phyloP scores from a whole-genome alignment of 805 yeast genomes.

The Cyberlindnera sargentensis region DNA sequence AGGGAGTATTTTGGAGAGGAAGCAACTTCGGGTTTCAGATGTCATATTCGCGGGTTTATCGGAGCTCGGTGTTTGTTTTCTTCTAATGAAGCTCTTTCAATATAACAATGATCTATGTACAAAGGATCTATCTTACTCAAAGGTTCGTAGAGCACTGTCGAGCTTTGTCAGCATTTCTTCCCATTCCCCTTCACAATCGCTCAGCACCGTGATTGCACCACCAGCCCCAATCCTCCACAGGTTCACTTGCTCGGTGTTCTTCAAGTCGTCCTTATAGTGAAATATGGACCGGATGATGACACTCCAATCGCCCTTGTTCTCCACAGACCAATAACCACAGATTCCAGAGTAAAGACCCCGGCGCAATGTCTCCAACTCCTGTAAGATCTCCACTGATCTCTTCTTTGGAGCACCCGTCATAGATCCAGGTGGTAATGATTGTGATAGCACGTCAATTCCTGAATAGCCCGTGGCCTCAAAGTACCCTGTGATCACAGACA shows the following conservation, averaged over 20 bases:
- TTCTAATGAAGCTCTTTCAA: not conserved
- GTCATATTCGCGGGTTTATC: too few species aligned
- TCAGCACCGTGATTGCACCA: conserved; percentile 90
- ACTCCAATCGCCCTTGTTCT: conserved; percentile 91
- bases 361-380: conserved; percentile 29
- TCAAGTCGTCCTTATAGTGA: conserved; percentile 46
- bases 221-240: conserved; percentile 95
- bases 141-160: conserved; percentile 51
- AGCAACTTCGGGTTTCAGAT: too few species aligned
- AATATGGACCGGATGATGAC: conserved; percentile 85
- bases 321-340: conserved; percentile 88
- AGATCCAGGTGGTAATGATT: conserved; percentile 93
- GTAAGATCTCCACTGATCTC: conserved; percentile 79
- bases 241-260: conserved; percentile 20
- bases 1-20: too few species aligned
- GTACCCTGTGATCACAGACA: conserved; percentile 75
- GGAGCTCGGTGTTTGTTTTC: too few species aligned
- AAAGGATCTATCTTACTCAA: not conserved
- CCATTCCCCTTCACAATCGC: conserved; percentile 81
- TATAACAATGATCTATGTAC: not conserved
- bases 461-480: conserved; percentile 27
- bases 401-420: conserved; percentile 99
- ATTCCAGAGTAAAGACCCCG: conserved; percentile 94
- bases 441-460: conserved; percentile 75
- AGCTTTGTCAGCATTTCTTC: conserved; percentile 84